phyloP scores from a whole-genome alignment of 2,329 filamentous ascomycete genomes.

The Lecanosticta acicola region DNA sequence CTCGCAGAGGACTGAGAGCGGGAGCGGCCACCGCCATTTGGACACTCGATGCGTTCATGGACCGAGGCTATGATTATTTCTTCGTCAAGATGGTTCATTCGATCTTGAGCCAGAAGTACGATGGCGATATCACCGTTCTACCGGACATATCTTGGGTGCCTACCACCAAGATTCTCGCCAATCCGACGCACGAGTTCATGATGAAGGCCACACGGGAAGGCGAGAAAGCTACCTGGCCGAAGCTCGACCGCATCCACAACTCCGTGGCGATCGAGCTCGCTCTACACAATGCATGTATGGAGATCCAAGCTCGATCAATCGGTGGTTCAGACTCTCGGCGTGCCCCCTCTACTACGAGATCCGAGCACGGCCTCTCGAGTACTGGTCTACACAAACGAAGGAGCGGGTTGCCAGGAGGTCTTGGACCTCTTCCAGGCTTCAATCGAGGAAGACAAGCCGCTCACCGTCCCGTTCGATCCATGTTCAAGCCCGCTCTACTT shows the following conservation, averaged over 20 bases:
- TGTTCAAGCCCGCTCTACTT: constrained; percentile 9
- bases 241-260: constrained; percentile 76
- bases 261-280: constrained; percentile 84
- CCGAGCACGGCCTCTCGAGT: constrained; percentile 14
- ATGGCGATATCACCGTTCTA: constrained; percentile 90
- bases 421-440: constrained; percentile 8
- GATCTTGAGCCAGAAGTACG: constrained; percentile 84
- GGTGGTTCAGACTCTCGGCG: constrained; percentile 9
- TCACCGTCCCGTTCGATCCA: constrained; percentile 14
- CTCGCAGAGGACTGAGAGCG: constrained; percentile 15
- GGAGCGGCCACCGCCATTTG: constrained; percentile 13
- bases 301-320: constrained; percentile 10
- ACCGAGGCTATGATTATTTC: constrained; percentile 15
- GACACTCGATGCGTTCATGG: constrained; percentile 15
- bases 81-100: constrained; percentile 52
- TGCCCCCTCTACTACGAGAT: constrained; percentile 15
- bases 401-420: constrained; percentile 5
- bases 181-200: constrained; percentile 86
- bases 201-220: constrained; percentile 67
- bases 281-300: constrained; percentile 62
- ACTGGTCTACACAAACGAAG: constrained; percentile 2
- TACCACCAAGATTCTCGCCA: constrained; percentile 70
- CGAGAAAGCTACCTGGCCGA: constrained; percentile 87
- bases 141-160: constrained; percentile 71
- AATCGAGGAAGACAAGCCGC: constrained; percentile 9